A percentile compares a stretch with the other conserved stretches of the same genome.
Evolutionary conservation across 1,284 basidiomycete genomes (phyloP).

Genomic region (Volvariella surrecta): DNA sequence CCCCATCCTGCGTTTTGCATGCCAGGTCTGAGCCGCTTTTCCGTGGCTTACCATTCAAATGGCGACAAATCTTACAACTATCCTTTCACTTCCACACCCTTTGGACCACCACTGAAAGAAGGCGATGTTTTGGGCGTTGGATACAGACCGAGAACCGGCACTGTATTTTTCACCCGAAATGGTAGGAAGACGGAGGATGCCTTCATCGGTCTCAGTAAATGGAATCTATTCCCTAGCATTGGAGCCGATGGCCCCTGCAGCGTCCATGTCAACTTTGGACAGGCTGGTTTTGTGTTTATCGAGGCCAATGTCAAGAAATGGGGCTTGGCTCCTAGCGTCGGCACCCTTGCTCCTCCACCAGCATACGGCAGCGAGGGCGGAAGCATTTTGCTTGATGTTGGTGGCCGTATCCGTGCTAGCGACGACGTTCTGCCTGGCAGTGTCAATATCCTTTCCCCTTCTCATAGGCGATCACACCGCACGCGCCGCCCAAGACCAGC

Average conservation of each 20-base stretch:
- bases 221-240: slow-evolving; percentile 92
- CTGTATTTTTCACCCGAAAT: slow-evolving; percentile 95
- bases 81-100: slow-evolving; percentile 85
- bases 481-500: slow-evolving; percentile 41
- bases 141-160: slow-evolving; percentile 89
- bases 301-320: slow-evolving; percentile 99
- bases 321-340: slow-evolving; percentile 92
- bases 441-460: slow-evolving; percentile 38
- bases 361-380: slow-evolving; percentile 93
- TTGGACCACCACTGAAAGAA: slow-evolving; percentile 82
- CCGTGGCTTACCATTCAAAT: slow-evolving; percentile 95
- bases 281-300: slow-evolving; percentile 95
- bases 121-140: slow-evolving; percentile 93
- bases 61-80: slow-evolving; percentile 98
- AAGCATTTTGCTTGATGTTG: slow-evolving; percentile 88
- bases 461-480: slow-evolving; percentile 47
- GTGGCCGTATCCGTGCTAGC: slow-evolving; percentile 47
- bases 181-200: slow-evolving; percentile 94
- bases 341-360: slow-evolving; percentile 90
- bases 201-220: slow-evolving; percentile 78
- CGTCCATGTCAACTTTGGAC: slow-evolving; percentile 92
- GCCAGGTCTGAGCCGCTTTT: slow-evolving; percentile 83
- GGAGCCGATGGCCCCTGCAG: slow-evolving; percentile 92
- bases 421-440: slow-evolving; percentile 35
- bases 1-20: slow-evolving; percentile 91